Base-by-base conservation (phyloP, 1,284 basidiomycete genomes). In the Melampsora americana region DNA sequence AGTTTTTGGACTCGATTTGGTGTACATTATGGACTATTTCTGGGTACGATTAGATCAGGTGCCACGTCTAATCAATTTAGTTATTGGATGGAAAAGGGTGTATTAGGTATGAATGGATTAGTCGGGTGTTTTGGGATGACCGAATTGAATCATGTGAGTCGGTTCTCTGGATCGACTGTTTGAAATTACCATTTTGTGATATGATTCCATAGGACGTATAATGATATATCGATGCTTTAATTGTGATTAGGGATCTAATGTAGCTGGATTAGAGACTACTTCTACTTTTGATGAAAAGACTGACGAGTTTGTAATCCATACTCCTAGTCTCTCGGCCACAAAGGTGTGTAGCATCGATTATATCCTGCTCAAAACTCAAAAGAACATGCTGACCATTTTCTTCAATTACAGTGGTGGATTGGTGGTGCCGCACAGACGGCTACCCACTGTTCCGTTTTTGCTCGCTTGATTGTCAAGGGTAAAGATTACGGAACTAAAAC, bases 51-150 rank as follows among this genome's bases (percentile, higher is more conserved):
- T 16, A 80, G 83, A 59, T 81, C 82, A 39, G 83, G 83, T 18
- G 84, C 84, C 9, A 84, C 84, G 1, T 79, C 82, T 2, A 82
- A 82, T 78, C 83, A 84, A 78, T 82, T 84, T 78, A 80, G 82
- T 74, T 87, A 87, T 83, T 87, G 86, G 86, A 83, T 87, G 78
- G 85, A 86, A 71, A 84, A 85, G 78, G 87, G 87, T 71, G 84
- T 86, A 2, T 83, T 87, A 5, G 84, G 84, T 5, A 81, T 86
- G 61, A 86, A 86, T 79, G 85, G 85, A 46, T 85, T 87, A 70
- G 85, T 86, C 66, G 86, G 87, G 23, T 87, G 86, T 81, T 87
- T 87, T 77, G 86, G 85, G 70, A 87, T 87, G 86, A 87, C 84
- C 32, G 84, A 84, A 80, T 79, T 84, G 14, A 79, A 79, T 23